Percentiles rank a stretch among this genome's conserved stretches.
These are phyloP conservation scores for Huntiella abstrusa DNA, from an alignment of 2,329 filamentous ascomycete genomes.

Conservation along the genomic window DNA sequence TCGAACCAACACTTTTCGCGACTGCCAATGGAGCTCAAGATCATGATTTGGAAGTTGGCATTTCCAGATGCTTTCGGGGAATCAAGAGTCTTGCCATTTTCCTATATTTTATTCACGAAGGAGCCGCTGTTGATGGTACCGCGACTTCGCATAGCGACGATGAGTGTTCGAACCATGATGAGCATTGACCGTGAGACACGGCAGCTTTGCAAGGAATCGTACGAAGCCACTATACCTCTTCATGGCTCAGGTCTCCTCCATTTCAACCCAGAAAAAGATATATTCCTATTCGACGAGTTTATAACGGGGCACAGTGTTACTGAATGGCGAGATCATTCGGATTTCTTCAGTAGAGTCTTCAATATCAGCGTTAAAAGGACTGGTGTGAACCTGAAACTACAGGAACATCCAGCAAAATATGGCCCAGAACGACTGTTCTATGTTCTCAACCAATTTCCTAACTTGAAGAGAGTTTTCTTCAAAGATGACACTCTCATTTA, in stretches of 20 bases:
- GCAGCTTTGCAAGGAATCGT: slow-evolving; percentile 1
- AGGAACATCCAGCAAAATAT: too few species aligned
- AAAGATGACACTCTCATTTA: background rate
- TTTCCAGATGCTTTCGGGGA: slow-evolving; percentile 2
- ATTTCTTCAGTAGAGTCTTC: background rate
- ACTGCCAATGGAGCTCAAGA: slow-evolving; percentile 1
- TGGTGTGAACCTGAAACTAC: background rate
- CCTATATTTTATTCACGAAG: background rate
- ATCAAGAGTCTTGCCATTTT: slow-evolving; percentile 2
- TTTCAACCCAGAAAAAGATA: slow-evolving; percentile 3
- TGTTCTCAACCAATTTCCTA: slow-evolving; percentile 4
- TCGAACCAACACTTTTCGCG: background rate
- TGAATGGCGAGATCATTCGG: background rate
- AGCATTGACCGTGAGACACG: slow-evolving; percentile 6
- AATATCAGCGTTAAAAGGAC: background rate
- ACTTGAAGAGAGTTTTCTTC: slow-evolving; percentile 6
- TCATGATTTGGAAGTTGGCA: slow-evolving; percentile 8
- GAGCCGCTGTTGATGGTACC: background rate
- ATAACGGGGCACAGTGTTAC: background rate
- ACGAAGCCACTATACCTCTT: background rate
- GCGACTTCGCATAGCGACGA: background rate
- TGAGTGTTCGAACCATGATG: slow-evolving; percentile 6
- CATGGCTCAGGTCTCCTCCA: background rate
- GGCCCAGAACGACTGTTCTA: background rate
- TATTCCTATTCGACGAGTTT: background rate